A percentile compares a stretch with the other conserved stretches of the same genome.
Conservation (phyloP, 176 grass and related monocot species). For the Dactylis glomerata region DNA sequence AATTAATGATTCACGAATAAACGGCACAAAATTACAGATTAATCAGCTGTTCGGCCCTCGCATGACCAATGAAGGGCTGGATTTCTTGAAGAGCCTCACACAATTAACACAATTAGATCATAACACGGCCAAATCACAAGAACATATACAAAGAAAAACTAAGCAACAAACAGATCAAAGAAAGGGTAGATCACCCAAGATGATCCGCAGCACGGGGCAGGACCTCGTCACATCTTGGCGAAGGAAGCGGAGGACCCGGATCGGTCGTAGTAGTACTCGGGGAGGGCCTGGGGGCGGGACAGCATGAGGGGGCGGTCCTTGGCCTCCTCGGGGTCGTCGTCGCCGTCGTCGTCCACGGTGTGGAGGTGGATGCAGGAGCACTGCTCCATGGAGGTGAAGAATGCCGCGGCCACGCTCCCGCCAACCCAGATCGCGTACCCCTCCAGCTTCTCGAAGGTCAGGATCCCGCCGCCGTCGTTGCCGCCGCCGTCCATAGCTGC, state of each 20-base stretch:
- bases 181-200: background rate
- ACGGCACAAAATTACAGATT: conserved; percentile 9
- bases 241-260: conserved; percentile 35
- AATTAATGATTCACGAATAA: background rate
- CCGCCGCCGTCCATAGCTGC: conserved; percentile 33
- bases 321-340: conserved; percentile 62
- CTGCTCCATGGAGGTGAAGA: conserved; percentile 75
- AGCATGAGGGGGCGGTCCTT: conserved; percentile 66
- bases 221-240: conserved; percentile 45
- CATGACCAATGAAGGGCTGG: background rate
- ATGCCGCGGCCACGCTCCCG: conserved; percentile 54
- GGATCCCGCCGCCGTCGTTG: conserved; percentile 20
- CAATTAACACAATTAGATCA: background rate
- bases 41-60: background rate
- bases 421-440: conserved; percentile 59
- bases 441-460: conserved; percentile 43
- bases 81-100: background rate
- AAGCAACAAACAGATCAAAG: conserved; percentile 22
- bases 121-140: background rate
- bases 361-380: conserved; percentile 88
- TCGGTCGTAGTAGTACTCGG: conserved; percentile 48
- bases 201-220: background rate
- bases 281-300: conserved; percentile 44
- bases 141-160: background rate
- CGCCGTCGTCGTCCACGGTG: conserved; percentile 69